phyloP scores from a whole-genome alignment of 2,329 filamentous ascomycete species.

The Calonectria honghensis region DNA sequence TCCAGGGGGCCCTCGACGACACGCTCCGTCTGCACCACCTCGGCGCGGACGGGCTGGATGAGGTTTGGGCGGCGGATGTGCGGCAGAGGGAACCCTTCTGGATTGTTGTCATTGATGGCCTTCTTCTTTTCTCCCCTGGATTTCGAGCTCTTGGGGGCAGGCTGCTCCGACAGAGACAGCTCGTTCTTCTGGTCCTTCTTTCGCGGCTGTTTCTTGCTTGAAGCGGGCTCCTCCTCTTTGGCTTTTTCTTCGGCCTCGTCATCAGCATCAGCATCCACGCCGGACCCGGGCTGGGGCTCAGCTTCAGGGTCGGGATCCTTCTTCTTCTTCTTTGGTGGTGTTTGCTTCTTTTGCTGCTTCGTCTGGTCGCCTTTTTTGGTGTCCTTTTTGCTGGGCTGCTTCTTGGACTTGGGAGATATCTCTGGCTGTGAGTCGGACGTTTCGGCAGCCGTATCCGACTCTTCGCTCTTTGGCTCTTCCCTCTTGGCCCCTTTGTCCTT shows the following conservation, averaged over 20 bases:
- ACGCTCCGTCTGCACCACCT: constrained; percentile 74
- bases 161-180: constrained; percentile 34
- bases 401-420: constrained; percentile 43
- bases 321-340: constrained; percentile 33
- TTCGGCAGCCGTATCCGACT: constrained; percentile 39
- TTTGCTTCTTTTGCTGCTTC: constrained; percentile 44
- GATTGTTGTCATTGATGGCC: constrained; percentile 53
- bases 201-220: constrained; percentile 49
- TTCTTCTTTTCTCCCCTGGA: constrained; percentile 44
- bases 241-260: constrained; percentile 35
- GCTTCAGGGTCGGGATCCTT: constrained; percentile 39
- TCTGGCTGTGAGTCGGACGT: constrained; percentile 47
- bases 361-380: constrained; percentile 39
- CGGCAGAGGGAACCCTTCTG: constrained; percentile 55
- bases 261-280: constrained; percentile 36
- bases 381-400: constrained; percentile 42
- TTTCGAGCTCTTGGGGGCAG: constrained; percentile 35
- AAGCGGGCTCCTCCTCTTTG: constrained; percentile 31
- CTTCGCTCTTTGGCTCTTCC: constrained; percentile 41
- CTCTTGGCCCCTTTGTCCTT: constrained; percentile 45
- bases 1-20: constrained; percentile 71
- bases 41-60: constrained; percentile 68
- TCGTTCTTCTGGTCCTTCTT: constrained; percentile 41
- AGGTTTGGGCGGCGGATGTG: constrained; percentile 64
- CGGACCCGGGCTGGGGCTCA: constrained; percentile 39